Base-by-base conservation (phyloP, 345 rosid genomes). In the Angophora floribunda region DNA sequence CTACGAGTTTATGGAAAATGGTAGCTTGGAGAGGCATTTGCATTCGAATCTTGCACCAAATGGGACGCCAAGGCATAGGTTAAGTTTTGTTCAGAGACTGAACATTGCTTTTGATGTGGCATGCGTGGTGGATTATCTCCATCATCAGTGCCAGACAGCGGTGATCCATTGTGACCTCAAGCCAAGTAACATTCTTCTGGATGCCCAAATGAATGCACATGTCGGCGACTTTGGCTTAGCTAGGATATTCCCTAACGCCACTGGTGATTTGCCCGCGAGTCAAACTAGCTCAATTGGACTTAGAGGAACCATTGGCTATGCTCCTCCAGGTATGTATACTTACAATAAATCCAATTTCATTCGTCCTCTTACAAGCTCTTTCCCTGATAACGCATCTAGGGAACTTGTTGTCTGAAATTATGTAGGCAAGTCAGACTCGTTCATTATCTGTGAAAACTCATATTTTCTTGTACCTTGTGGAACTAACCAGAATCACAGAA, bases 111-210 rank as follows among this genome's bases (percentile, higher is more conserved):
- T 90, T 1, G 91, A 90, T 24, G 87, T 91, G 24, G 90, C 88
- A 13, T 53, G 84, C 19, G 91, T 89, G 2, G 6, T 90, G 49
- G 89, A 90, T 49, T 90, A 90, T 85, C 88, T 91, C 9, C 93
- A 89, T 52, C 51, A 87, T 26, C 41, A 87, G 11, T 87, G 89
- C 17, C 85, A 82, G 13, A 86, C 52, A 4, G 52, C 75, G 6
- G 87, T 91, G 5, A 52, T 89, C 78, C 93, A 88, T 49, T 87
- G 91, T 87, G 91, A 91, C 85, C 90, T 90, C 21, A 87, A 90
- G 87, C 89, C 87, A 14, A 86, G 89, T 36, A 90, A 90, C 59
- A 26, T 90, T 55, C 91, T 87, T 61, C 85, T 90, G 4, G 91
- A 88, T n/a, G 51, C 47, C 45, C 52, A 87, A 14, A 85, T 87